These are phyloP conservation scores for Talaromyces sp. DNA, from an alignment of 2,329 filamentous ascomycete genomes.

Conservation along the genomic window DNA sequence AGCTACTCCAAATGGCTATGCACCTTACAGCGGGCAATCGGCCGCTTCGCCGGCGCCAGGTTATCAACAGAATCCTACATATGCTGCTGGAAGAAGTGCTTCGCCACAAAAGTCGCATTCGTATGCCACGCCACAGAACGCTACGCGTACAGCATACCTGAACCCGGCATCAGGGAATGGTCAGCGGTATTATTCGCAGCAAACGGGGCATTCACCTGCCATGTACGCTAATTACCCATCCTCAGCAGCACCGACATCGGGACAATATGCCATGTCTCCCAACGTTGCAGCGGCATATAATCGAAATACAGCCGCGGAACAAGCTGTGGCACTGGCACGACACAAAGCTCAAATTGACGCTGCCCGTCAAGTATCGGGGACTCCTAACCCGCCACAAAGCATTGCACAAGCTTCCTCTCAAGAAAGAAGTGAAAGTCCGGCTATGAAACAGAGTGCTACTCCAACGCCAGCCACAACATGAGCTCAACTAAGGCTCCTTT, in stretches of 20 bases:
- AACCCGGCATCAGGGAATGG: constrained; percentile 26
- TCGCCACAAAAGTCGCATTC: constrained; percentile 31
- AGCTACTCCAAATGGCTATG: constrained; percentile 30
- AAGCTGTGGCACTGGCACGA: constrained; percentile 36
- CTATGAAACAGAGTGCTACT: constrained; percentile 18
- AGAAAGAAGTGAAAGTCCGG: constrained; percentile 33
- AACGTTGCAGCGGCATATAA: constrained; percentile 33
- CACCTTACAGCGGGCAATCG: constrained; percentile 27
- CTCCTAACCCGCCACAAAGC: constrained; percentile 28
- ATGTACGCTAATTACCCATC: constrained; percentile 25
- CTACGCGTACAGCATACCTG: constrained; percentile 30
- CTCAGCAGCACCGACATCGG: constrained; percentile 25
- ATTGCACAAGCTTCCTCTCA: constrained; percentile 22
- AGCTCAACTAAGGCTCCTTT: background rate
- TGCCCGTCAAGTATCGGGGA: constrained; percentile 28
- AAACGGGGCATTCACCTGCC: constrained; percentile 28
- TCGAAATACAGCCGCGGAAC: constrained; percentile 35
- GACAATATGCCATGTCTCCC: constrained; percentile 27
- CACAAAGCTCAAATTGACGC: constrained; percentile 9
- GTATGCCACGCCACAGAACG: constrained; percentile 28
- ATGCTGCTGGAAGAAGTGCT: constrained; percentile 24
- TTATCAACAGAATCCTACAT: constrained; percentile 25
- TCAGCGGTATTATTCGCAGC: constrained; percentile 29
- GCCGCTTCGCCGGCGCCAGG: constrained; percentile 26
- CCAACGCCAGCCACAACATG: constrained; percentile 14